phyloP scores from a whole-genome alignment of 2,329 filamentous ascomycete species.

The Thelonectria discophora region DNA sequence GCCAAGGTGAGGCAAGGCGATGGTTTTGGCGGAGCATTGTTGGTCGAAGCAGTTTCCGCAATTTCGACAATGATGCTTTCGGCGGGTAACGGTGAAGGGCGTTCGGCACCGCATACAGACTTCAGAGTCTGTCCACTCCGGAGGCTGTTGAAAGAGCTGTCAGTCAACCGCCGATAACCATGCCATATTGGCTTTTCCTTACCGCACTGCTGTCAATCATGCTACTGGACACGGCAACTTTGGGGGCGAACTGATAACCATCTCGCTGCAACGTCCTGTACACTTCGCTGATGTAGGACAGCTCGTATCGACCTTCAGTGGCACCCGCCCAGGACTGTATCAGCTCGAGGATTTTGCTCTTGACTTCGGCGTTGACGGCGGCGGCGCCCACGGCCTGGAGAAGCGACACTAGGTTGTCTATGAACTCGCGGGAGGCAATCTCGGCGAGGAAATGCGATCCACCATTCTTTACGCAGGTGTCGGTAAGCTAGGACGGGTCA shows the following conservation, averaged over 20 bases:
- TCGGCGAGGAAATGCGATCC: conserved; percentile 94
- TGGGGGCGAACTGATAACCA: conserved; percentile 89
- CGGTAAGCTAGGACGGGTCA: conserved; percentile 72
- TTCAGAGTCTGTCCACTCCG: conserved; percentile 97
- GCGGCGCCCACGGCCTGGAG: conserved; percentile 80
- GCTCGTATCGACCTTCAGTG: conserved; percentile 82
- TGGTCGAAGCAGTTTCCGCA: conserved; percentile 98
- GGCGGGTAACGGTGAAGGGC: conserved; percentile 95
- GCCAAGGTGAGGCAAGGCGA: conserved; percentile 90
- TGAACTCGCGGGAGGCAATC: conserved; percentile 96
- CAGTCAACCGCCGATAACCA: conserved; percentile 7
- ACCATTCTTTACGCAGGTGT: conserved; percentile 99
- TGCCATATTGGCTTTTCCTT: conserved; percentile 50
- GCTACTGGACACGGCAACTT: conserved; percentile 86
- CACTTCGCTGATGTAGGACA: conserved; percentile 87
- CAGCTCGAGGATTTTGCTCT: conserved; percentile 88
- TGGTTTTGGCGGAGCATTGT: conserved; percentile 88
- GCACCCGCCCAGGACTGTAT: conserved; percentile 94
- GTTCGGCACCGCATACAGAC: conserved; percentile 98
- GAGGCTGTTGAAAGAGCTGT: conserved; percentile 66
- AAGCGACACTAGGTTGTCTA: conserved; percentile 94
- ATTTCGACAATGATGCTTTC: conserved; percentile 98
- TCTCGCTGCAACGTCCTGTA: conserved; percentile 85
- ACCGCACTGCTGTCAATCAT: conserved; percentile 98
- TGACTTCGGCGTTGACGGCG: conserved; percentile 85